These are phyloP conservation scores for Solanum stenotomum DNA, from an alignment of 257 asterid species.

Conservation along the genomic window DNA sequence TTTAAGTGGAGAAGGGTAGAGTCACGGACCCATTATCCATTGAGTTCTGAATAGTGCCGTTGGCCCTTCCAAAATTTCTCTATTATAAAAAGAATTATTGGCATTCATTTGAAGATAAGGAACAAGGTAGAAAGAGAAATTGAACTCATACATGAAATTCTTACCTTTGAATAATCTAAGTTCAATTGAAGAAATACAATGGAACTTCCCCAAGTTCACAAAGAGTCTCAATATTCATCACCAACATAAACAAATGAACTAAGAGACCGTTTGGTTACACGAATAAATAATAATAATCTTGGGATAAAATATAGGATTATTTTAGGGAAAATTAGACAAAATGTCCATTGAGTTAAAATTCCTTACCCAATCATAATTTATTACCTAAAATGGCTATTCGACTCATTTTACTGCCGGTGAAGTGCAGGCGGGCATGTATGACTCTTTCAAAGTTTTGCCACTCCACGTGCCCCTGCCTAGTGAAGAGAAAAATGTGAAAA, in stretches of 20 bases:
- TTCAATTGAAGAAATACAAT: background rate
- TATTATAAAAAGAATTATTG: background rate
- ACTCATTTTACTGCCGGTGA: background rate
- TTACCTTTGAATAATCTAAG: background rate
- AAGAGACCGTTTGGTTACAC: background rate
- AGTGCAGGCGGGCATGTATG: background rate
- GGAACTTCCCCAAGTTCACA: background rate
- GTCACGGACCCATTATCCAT: background rate
- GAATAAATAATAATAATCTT: background rate
- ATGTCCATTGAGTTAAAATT: background rate
- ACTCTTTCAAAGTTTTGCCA: conserved; percentile 9
- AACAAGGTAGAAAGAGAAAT: background rate
- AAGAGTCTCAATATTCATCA: background rate
- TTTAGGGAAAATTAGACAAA: background rate
- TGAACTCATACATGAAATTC: background rate
- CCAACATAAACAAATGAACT: background rate
- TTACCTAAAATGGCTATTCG: background rate
- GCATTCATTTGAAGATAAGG: background rate
- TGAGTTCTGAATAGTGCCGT: background rate
- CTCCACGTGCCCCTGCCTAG: conserved; percentile 21
- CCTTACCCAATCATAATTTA: background rate
- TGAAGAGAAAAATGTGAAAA: background rate
- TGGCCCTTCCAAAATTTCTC: background rate
- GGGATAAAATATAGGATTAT: background rate
- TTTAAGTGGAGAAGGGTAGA: background rate